phyloP scores from a whole-genome alignment of 495 filamentous ascomycete genomes.

The Melanomma pulvis-pyrius region DNA sequence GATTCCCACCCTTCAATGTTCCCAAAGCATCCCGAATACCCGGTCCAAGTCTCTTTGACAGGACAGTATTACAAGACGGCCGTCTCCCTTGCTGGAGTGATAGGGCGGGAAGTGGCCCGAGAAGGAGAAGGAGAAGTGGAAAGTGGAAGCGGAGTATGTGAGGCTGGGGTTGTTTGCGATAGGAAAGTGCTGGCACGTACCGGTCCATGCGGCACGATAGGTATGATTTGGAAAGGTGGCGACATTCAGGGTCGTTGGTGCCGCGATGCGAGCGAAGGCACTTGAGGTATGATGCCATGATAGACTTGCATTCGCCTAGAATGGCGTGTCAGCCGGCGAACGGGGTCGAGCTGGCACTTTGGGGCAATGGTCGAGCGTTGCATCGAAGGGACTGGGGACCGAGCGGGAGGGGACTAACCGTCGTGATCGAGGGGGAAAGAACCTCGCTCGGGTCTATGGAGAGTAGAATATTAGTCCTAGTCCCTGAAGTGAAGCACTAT shows the following conservation, averaged over 20 bases:
- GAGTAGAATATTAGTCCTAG: background rate
- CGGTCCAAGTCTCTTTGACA: slow-evolving; percentile 26
- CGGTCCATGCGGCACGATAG: slow-evolving; percentile 91
- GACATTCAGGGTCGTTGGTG: slow-evolving; percentile 82
- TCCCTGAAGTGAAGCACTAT: background rate
- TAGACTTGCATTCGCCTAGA: slow-evolving; percentile 86
- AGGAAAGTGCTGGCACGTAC: slow-evolving; percentile 56
- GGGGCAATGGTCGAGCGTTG: background rate
- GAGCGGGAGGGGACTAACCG: slow-evolving; percentile 55
- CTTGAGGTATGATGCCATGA: slow-evolving; percentile 79
- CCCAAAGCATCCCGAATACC: slow-evolving; percentile 17
- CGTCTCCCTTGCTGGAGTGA: slow-evolving; percentile 25
- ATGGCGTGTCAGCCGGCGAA: background rate
- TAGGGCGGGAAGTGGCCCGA: slow-evolving; percentile 11
- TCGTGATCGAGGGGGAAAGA: slow-evolving; percentile 97
- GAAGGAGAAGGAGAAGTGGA: slow-evolving; percentile 1
- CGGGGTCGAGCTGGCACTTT: background rate
- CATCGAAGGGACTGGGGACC: background rate
- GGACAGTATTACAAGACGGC: slow-evolving; percentile 26
- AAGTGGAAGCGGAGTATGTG: slow-evolving; percentile 18
- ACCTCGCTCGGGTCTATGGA: slow-evolving; percentile 80
- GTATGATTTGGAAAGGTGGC: slow-evolving; percentile 83
- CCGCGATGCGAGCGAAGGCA: slow-evolving; percentile 82
- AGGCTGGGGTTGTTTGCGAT: too few species aligned
- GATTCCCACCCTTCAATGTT: slow-evolving; percentile 2